Evolutionary conservation across 2,329 filamentous ascomycete genomes (phyloP).

Genomic region (Colletotrichum chrysophilum): DNA sequence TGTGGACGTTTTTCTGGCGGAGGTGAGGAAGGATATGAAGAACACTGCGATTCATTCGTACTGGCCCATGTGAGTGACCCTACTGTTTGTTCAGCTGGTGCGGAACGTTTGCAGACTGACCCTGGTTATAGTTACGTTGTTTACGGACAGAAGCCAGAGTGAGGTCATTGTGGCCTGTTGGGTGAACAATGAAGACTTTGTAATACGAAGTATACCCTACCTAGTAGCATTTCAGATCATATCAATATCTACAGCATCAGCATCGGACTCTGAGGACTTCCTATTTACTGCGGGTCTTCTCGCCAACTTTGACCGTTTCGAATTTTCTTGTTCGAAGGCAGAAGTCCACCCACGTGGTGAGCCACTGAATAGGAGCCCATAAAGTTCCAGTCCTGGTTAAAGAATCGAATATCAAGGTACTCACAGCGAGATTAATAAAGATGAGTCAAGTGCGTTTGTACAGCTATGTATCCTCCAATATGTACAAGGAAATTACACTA

Average conservation of each 20-base stretch:
- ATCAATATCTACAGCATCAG: fast-evolving
- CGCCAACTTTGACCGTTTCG: too few relatives aligned
- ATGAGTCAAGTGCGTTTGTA: neutral
- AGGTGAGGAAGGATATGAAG: constrained; percentile 29
- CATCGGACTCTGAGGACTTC: too few relatives aligned
- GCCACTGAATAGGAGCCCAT: too few relatives aligned
- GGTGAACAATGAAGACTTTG: too few relatives aligned
- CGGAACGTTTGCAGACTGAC: neutral
- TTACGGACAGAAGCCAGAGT: constrained; percentile 13
- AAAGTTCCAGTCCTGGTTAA: too few relatives aligned
- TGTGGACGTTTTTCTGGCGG: constrained; percentile 26
- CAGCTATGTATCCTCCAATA: neutral
- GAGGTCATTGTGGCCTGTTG: neutral
- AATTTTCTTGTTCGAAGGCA: fast-evolving
- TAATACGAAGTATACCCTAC: too few relatives aligned
- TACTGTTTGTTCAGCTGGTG: neutral
- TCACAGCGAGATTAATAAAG: fast-evolving
- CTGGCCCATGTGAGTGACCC: constrained; percentile 8
- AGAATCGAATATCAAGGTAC: too few relatives aligned
- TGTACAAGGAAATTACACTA: neutral
- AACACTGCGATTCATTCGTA: constrained; percentile 28
- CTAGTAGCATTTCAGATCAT: too few relatives aligned
- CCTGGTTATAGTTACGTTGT: neutral
- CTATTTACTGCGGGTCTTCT: too few relatives aligned
- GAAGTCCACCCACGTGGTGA: fast-evolving